Evolutionary conservation across 805 yeast genomes (phyloP).

Genomic region (Metschnikowia amazonensis): DNA sequence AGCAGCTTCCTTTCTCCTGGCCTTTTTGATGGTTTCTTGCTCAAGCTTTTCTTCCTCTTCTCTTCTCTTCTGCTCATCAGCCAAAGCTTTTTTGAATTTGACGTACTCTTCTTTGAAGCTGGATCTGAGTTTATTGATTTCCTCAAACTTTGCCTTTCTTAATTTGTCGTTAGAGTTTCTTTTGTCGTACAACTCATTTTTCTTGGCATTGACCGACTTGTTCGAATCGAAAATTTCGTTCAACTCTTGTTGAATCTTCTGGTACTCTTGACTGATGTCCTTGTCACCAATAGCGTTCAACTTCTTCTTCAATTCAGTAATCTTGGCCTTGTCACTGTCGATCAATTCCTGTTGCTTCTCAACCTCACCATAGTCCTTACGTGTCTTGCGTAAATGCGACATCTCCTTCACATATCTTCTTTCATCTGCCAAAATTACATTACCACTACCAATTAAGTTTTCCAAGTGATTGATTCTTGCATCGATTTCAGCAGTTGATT

Average conservation of each 20-base stretch:
- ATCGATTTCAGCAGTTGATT: constrained; percentile 65
- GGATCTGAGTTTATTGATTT: constrained; percentile 63
- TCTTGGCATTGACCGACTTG: constrained; percentile 62
- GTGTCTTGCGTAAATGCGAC: constrained; percentile 73
- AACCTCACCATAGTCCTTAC: constrained; percentile 70
- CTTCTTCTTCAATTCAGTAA: constrained; percentile 68
- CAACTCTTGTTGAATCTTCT: constrained; percentile 63
- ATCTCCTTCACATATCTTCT: constrained; percentile 81
- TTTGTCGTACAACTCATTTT: constrained; percentile 57
- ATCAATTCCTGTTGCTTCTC: constrained; percentile 74
- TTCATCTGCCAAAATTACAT: constrained; percentile 86
- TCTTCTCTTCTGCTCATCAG: constrained; percentile 65
- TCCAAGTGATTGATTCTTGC: constrained; percentile 64
- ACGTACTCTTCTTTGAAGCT: constrained; percentile 74
- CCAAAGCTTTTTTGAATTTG: constrained; percentile 63
- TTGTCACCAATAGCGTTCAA: constrained; percentile 55
- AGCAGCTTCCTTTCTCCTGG: constrained; percentile 51
- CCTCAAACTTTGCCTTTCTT: constrained; percentile 64
- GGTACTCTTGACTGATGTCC: constrained; percentile 67
- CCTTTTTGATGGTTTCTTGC: constrained; percentile 49
- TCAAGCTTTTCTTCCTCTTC: constrained; percentile 61
- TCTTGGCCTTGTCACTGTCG: constrained; percentile 73
- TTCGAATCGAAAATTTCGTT: constrained; percentile 59
- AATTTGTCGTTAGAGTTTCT: constrained; percentile 64
- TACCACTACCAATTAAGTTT: constrained; percentile 69